Evolutionary conservation across 106 monocot species (phyloP).

Genomic region (Phalaenopsis aphrodite): DNA sequence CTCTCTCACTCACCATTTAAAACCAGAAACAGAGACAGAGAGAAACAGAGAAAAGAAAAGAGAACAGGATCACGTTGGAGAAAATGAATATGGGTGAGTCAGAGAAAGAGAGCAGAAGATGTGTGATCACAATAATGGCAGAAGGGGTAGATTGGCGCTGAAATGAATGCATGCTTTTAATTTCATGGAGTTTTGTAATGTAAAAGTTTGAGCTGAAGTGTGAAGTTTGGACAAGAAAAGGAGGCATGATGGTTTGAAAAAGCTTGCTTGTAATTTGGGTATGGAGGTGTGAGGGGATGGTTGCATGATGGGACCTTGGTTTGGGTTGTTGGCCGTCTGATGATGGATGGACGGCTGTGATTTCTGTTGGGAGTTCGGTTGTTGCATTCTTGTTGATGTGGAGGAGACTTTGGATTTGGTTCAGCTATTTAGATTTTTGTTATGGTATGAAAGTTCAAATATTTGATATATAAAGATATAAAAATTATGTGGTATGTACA

Average conservation of each 20-base stretch:
- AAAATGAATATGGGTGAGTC: neutral
- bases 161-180: neutral
- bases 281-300: neutral
- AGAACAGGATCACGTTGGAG: conserved; percentile 1
- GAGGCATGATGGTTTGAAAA: neutral
- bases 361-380: neutral
- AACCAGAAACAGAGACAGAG: neutral
- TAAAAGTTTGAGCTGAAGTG: too few species aligned
- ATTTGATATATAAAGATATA: too few species aligned
- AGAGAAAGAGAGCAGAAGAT: neutral
- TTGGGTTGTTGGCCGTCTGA: conserved; percentile 2
- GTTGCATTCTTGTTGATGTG: conserved; percentile 2
- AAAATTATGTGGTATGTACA: too few species aligned
- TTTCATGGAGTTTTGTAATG: neutral
- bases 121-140: conserved; percentile 4
- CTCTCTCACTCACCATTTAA: neutral
- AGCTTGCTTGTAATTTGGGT: neutral
- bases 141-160: neutral
- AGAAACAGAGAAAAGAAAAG: neutral
- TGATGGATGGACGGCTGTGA: conserved; percentile 1
- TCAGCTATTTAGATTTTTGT: neutral
- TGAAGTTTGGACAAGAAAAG: neutral
- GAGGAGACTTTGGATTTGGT: neutral
- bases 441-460: too few species aligned
- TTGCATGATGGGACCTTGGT: neutral